Conservation (phyloP, 768 basidiomycete genomes). For the Leucocoprinus leucothites region DNA sequence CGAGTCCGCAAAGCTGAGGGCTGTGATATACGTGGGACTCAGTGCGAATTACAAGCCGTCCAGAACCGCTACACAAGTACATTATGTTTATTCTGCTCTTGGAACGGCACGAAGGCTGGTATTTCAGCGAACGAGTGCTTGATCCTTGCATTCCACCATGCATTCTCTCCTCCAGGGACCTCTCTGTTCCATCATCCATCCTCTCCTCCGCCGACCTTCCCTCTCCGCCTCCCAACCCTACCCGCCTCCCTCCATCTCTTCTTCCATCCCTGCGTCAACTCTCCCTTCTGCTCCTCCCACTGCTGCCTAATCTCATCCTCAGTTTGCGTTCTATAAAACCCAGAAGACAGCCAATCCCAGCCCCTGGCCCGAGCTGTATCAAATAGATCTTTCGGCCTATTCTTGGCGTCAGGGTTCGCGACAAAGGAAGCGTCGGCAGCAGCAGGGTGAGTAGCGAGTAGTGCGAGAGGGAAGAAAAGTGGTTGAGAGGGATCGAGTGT, state of each 20-base stretch:
- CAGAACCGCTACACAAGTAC: too few species aligned
- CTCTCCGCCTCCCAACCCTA: constrained; percentile 56
- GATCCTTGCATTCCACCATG: too few species aligned
- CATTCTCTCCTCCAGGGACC: too few species aligned
- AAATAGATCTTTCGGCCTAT: constrained; percentile 41
- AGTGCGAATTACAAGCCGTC: too few species aligned
- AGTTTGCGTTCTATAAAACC: constrained; percentile 48
- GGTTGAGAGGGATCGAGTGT: constrained; percentile 52
- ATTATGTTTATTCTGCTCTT: too few species aligned
- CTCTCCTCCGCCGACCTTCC: constrained; percentile 34
- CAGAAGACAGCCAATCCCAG: constrained; percentile 43
- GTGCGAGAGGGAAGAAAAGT: constrained; percentile 57
- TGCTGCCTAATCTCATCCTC: constrained; percentile 59
- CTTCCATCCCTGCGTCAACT: constrained; percentile 77
- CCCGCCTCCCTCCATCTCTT: constrained; percentile 71
- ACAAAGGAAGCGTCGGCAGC: background rate
- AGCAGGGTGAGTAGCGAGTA: constrained; percentile 2
- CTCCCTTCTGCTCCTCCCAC: constrained; percentile 70
- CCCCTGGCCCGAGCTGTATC: constrained; percentile 47
- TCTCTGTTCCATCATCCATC: too few species aligned
- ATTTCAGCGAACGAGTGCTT: too few species aligned
- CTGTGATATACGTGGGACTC: too few species aligned
- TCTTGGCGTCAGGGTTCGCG: constrained; percentile 20
- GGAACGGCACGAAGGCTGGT: too few species aligned
- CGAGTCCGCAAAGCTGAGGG: too few species aligned